Evolutionary conservation across 2,329 filamentous ascomycete species (phyloP), one percentile per base, ranked within the genome.

Genomic region (Coniochaeta pulveracea): DNA sequence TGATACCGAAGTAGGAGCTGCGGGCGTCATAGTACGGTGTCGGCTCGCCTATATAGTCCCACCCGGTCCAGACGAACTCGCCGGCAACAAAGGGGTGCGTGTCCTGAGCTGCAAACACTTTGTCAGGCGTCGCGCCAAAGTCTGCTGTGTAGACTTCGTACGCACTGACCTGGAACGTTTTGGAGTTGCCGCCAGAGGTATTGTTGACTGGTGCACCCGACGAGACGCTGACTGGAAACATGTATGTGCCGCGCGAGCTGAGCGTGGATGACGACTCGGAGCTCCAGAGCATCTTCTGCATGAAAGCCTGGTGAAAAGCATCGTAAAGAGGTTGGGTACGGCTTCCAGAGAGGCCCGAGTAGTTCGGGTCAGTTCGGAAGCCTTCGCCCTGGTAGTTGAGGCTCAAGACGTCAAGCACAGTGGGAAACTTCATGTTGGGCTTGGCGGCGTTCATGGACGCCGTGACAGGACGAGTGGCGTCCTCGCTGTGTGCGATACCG

Each of bases 321-420:
- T 55, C 50, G 41, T 63, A 70, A 16, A 18, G 27, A n/a, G n/a
- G n/a, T 6, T 45, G 16, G 3, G 44, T 50, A n/a, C n/a, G n/a
- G n/a, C n/a, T n/a, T n/a, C n/a, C n/a, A n/a, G n/a, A n/a, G n/a
- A n/a, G n/a, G n/a, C n/a, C n/a, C n/a, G n/a, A n/a, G n/a, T n/a
- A n/a, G 15, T 29, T 19, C 16, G 15, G 15, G 16, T 37, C 26
- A 5, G 34, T 29, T 24, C 46, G 44, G n/a, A 55, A 51, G 4
- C 68, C 67, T 33, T 69, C 64, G 33, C 68, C 69, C 42, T 72
- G 68, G 48, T 72, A 74, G 49, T 73, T 73, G 5, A 72, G 45
- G 15, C 60, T 58, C n/a, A 64, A 46, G 26, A 72, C 51, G 42
- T 72, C 67, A 19, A 70, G 38, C 2, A 53, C 50, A 1, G 43